phyloP scores from a whole-genome alignment of 345 rosid species.

The Citrus hindsii region DNA sequence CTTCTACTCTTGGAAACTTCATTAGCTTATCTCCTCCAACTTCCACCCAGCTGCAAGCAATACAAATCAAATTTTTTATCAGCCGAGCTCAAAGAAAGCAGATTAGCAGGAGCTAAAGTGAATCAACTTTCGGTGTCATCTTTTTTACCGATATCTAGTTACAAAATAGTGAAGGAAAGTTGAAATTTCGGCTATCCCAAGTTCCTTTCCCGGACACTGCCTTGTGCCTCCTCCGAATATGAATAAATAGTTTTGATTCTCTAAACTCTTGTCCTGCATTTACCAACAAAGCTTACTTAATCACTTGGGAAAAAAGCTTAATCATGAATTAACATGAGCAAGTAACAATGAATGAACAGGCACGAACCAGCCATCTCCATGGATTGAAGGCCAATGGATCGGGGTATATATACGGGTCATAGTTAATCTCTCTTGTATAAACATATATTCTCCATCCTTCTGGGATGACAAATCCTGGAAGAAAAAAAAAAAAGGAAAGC shows the following conservation, averaged over 20 bases:
- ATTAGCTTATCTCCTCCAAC: conserved; percentile 59
- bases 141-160: conserved; percentile 67
- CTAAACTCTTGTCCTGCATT: conserved; percentile 63
- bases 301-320: too few species aligned
- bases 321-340: not conserved
- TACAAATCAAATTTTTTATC: not conserved
- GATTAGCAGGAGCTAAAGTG: not conserved
- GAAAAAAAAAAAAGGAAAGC: not conserved
- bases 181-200: conserved; percentile 86
- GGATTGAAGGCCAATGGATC: conserved; percentile 84
- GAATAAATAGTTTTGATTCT: conserved; percentile 50
- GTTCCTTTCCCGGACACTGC: conserved; percentile 92
- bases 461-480: conserved; percentile 72
- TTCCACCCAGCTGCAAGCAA: conserved; percentile 81
- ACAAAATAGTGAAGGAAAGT: conserved; percentile 89
- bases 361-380: conserved; percentile 89
- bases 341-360: not conserved
- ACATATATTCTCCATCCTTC: conserved; percentile 96
- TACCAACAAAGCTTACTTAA: not conserved
- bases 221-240: conserved; percentile 91
- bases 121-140: not conserved
- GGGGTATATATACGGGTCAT: conserved; percentile 56
- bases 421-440: conserved; percentile 79
- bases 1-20: conserved; percentile 92
- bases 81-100: not conserved